Evolutionary conservation across 495 filamentous ascomycete genomes (phyloP), one percentile per base, ranked within the genome.

Genomic region (Diplogelasinospora grovesii): DNA sequence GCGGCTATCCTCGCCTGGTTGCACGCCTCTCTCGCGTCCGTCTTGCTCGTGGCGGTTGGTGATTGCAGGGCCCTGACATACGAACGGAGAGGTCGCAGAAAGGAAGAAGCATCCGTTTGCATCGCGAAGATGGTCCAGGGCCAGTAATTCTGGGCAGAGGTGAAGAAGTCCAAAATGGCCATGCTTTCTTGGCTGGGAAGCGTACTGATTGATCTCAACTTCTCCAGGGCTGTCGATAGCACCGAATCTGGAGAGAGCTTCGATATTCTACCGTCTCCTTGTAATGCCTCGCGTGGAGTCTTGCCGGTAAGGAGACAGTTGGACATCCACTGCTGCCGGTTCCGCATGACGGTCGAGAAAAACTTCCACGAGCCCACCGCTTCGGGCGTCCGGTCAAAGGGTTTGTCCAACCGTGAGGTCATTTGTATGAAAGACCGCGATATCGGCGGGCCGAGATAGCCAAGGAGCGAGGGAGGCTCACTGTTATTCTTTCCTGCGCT

Each of bases 291-390:
- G 36, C 80, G 75, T 11, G 92, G 86, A 1, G 85, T 86, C 44
- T 79, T 81, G 18, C 92, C 92, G 3, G 89, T 95, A 19, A 97
- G 79, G 35, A 97, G 73, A 54, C 87, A 90, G 30, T 94, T 86
- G 0, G 90, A 81, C 66, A 99, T 82, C 82, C 93, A 97, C 54
- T 94, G 88, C 48, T 99, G 92, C 39, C 86, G 81, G 53, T 85
- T 89, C 52, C 86, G 84, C 32, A 97, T 75, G 32, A 95, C 78
- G n/a, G 79, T 81, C 20, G 90, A 83, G 22, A 96, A 78, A 41
- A 99, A 77, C 36, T 72, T 77, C 92, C 92, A 97, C 35, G 88
- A 82, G 16, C 70, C 66, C 34, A 77, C 70, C 16, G 81, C 72
- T 27, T 88, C 66, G 5, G 64, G 52, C 3, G 68, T 59, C 48